A percentile compares a stretch with the other conserved stretches of the same genome.
Evolutionary conservation across 2,329 filamentous ascomycete species (phyloP).

Genomic region (Fusarium nanum): DNA sequence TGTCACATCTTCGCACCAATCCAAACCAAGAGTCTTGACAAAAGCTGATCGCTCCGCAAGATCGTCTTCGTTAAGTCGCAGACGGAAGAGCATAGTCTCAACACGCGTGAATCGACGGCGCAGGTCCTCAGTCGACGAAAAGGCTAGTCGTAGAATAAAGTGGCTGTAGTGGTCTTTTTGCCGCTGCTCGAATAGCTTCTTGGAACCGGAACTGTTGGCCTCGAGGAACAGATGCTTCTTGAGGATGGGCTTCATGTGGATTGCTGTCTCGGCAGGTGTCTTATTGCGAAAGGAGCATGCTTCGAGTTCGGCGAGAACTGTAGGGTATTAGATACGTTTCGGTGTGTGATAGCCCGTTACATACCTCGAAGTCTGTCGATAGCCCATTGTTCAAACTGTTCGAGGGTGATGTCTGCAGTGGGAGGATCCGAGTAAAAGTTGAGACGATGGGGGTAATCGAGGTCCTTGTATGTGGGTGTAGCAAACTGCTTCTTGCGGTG

Average conservation of each 20-base stretch:
- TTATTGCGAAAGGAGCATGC: slow-evolving; percentile 96
- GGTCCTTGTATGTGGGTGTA: slow-evolving; percentile 77
- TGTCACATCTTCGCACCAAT: slow-evolving; percentile 89
- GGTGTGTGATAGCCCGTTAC: slow-evolving; percentile 8
- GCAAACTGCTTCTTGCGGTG: slow-evolving; percentile 90
- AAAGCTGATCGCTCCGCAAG: slow-evolving; percentile 78
- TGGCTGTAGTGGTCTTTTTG: slow-evolving; percentile 98
- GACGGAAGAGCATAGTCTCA: slow-evolving; percentile 88
- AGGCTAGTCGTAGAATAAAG: slow-evolving; percentile 94
- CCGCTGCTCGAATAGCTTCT: slow-evolving; percentile 75
- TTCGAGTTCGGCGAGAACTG: slow-evolving; percentile 89
- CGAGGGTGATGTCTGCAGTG: slow-evolving; percentile 92
- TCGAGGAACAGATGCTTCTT: slow-evolving; percentile 88
- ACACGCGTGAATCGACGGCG: slow-evolving; percentile 86
- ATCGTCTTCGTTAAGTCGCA: slow-evolving; percentile 84
- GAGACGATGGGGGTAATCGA: slow-evolving; percentile 84
- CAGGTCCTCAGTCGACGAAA: slow-evolving; percentile 90
- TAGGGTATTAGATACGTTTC: slow-evolving; percentile 21
- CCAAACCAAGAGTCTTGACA: slow-evolving; percentile 78
- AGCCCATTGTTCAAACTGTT: slow-evolving; percentile 99
- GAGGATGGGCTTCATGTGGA: slow-evolving; percentile 86
- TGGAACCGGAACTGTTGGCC: slow-evolving; percentile 74
- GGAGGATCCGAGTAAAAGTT: slow-evolving; percentile 93
- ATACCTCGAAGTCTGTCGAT: slow-evolving; percentile 88
- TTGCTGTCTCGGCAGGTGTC: slow-evolving; percentile 80